Evolutionary conservation across 768 basidiomycete genomes (phyloP), one percentile per base, ranked within the genome.

Genomic region (Cystobasidium onofrii): DNA sequence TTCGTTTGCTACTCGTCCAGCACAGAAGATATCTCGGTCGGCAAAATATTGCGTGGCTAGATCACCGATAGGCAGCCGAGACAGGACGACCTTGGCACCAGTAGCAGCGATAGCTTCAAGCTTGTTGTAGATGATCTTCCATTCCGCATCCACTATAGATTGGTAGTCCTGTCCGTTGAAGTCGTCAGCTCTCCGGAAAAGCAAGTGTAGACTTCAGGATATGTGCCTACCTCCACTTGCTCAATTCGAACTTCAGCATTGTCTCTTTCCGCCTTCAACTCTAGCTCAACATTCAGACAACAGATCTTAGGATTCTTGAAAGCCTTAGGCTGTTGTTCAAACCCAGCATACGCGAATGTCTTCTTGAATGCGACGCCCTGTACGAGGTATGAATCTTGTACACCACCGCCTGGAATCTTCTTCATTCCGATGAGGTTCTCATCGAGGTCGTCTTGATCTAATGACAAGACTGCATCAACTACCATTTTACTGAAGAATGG

Each of bases 401-500:
- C 90, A 74, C 91, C 96, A 57, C 96, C 96, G 64, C 96, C 96
- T 27, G 96, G 87, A 61, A 98, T 90, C 84, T 97, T 96, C 84
- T 98, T 97, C 69, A 96, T 89, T 1, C 75, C 74, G 76, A 99
- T 97, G 76, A 98, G 86, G 12, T 89, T 91, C 80, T 97, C 94
- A 80, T 99, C 92, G 63, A 98, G 86, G 77, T 96, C 92, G 54
- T 89, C 86, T 79, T 91, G 92, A 82, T 98, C 94, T 39, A 98
- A 85, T 69, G 88, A 92, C 76, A 88, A 87, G 62, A 99, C 92
- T 43, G 96, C 94, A 79, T 98, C 92, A 60, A 99, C 96, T 63
- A 96, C 96, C 94, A 99, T 98, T 76, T 90, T 88, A 13, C 94
- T 91, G 84, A 99, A 99, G 84, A 98, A 98, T 0, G 95, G 96